phyloP scores from a whole-genome alignment of 2,329 filamentous ascomycete genomes.

The Fragosphaeria purpurea region DNA sequence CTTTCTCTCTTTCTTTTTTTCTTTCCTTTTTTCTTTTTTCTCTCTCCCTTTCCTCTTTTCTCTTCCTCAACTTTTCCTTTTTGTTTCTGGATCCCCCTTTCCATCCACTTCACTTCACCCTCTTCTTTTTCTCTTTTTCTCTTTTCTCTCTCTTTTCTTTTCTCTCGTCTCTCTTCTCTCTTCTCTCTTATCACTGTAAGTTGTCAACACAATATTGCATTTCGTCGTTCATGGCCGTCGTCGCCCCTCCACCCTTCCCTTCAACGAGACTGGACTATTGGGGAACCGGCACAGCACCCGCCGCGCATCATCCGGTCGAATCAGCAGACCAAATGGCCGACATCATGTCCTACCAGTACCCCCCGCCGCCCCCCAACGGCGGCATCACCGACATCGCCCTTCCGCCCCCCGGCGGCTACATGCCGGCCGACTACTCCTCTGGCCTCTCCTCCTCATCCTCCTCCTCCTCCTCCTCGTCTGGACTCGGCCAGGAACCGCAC shows the following conservation, averaged over 20 bases:
- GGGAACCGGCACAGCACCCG: conserved; percentile 20
- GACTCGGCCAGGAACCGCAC: conserved; percentile 18
- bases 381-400: conserved; percentile 29
- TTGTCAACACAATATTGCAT: conserved; percentile 6
- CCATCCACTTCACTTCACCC: too few species aligned
- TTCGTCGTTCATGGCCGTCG: conserved; percentile 27
- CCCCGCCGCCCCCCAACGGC: conserved; percentile 30
- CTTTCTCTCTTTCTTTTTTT: not conserved
- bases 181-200: conserved; percentile 1
- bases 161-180: too few species aligned
- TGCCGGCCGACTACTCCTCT: conserved; percentile 20
- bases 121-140: too few species aligned
- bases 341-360: conserved; percentile 42
- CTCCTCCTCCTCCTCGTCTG: conserved; percentile 21
- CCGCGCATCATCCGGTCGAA: conserved; percentile 18
- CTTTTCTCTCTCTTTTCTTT: too few species aligned
- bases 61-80: not conserved
- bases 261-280: conserved; percentile 23
- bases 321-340: conserved; percentile 26
- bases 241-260: conserved; percentile 21
- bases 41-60: not conserved
- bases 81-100: not conserved
- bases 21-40: not conserved
- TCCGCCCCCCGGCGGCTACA: conserved; percentile 30
- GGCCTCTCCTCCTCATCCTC: conserved; percentile 14